Percentiles rank a stretch among this genome's conserved stretches.
These are phyloP conservation scores for Annulohypoxylon maeteangense DNA, from an alignment of 495 filamentous ascomycete genomes.

Conservation along the genomic window DNA sequence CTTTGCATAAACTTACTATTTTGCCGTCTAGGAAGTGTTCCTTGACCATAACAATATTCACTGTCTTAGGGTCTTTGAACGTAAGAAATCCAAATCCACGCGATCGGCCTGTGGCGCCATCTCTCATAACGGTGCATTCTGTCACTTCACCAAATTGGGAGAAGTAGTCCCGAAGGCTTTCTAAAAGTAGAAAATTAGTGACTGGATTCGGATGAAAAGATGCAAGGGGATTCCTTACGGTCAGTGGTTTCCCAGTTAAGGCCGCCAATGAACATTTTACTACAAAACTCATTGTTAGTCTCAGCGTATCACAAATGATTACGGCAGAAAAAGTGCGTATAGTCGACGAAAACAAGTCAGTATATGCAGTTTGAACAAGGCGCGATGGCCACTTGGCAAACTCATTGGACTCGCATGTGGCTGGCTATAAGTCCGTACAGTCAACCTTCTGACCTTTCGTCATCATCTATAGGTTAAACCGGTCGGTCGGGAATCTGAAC, in stretches of 20 bases:
- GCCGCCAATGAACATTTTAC: constrained; percentile 99
- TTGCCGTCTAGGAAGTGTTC: constrained; percentile 98
- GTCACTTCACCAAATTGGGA: constrained; percentile 97
- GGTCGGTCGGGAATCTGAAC: constrained; percentile 10
- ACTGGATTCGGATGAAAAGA: background rate
- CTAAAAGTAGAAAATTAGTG: constrained; percentile 58
- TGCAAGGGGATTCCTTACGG: constrained; percentile 68
- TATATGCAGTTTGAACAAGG: constrained; percentile 24
- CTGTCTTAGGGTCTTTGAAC: constrained; percentile 95
- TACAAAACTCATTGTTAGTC: constrained; percentile 57
- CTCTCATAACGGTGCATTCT: constrained; percentile 98
- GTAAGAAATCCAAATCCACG: constrained; percentile 97
- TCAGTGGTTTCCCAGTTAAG: constrained; percentile 99
- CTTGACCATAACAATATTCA: constrained; percentile 99
- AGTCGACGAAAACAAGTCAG: constrained; percentile 24
- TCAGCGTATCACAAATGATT: constrained; percentile 26
- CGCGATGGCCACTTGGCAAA: constrained; percentile 32
- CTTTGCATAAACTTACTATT: constrained; percentile 74
- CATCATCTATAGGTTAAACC: constrained; percentile 35
- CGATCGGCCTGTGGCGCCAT: constrained; percentile 91
- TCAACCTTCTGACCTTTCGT: constrained; percentile 20
- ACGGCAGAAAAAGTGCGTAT: constrained; percentile 30
- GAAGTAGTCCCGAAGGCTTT: constrained; percentile 98
- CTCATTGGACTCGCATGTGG: constrained; percentile 27
- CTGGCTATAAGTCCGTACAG: constrained; percentile 22